Evolutionary conservation across 2,329 filamentous ascomycete species (phyloP).

Genomic region (Trichoderma endophyticum): DNA sequence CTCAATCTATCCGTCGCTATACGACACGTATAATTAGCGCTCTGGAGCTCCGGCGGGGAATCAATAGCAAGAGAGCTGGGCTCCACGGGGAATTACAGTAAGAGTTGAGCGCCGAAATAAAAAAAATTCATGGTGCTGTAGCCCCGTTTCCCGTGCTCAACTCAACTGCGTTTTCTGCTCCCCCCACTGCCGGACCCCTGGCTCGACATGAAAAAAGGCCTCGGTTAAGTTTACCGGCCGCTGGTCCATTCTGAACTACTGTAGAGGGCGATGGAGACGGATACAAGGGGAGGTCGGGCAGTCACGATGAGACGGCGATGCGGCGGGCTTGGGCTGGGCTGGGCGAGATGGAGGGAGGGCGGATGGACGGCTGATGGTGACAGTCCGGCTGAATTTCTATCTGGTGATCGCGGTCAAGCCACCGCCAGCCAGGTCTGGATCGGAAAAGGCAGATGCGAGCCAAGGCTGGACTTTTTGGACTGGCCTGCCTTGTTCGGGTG

Average conservation of each 20-base stretch:
- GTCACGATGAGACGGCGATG: not conserved
- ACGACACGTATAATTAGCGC: not conserved
- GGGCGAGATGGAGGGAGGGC: not conserved
- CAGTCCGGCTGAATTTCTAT: not conserved
- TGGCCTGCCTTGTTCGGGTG: constrained; percentile 4
- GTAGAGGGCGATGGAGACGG: not conserved
- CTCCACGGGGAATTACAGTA: constrained; percentile 1
- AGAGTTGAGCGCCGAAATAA: not conserved
- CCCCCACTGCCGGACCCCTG: not conserved
- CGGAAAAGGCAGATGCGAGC: not conserved
- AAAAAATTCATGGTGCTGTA: not conserved
- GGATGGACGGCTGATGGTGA: not conserved
- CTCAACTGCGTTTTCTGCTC: not conserved
- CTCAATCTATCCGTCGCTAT: not conserved
- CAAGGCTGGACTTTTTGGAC: not conserved
- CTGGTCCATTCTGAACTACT: not conserved
- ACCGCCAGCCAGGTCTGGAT: not conserved
- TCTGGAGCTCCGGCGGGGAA: constrained; percentile 7
- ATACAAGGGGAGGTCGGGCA: not conserved
- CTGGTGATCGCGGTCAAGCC: constrained; percentile 7
- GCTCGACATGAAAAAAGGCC: not conserved
- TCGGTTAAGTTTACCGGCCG: constrained; percentile 10
- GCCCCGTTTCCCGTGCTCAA: not conserved
- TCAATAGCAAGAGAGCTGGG: not conserved
- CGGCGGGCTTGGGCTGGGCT: not conserved